Evolutionary conservation across 345 rosid genomes (phyloP).

Genomic region (Draba incana): DNA sequence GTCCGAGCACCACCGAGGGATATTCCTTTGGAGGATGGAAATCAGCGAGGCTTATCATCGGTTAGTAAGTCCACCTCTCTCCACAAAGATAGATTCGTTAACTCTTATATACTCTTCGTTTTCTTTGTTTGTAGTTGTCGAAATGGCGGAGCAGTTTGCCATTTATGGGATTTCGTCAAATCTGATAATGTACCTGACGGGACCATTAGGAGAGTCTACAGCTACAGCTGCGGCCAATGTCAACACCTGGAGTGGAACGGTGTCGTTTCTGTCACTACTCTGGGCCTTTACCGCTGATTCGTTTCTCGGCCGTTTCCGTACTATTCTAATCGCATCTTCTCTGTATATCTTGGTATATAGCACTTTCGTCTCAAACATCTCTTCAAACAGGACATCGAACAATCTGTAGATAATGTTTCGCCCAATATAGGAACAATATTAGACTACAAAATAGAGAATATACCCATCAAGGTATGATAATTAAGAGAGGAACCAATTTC

Average conservation of each 20-base stretch:
- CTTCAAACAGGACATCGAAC: too few relatives aligned
- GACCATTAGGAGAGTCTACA: slow-evolving; percentile 61
- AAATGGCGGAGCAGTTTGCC: slow-evolving; percentile 61
- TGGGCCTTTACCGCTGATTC: slow-evolving; percentile 75
- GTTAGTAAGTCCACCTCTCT: slow-evolving; percentile 26
- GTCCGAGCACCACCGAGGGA: neutral
- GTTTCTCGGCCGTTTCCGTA: slow-evolving; percentile 65
- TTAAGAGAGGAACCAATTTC: too few relatives aligned
- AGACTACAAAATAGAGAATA: too few relatives aligned
- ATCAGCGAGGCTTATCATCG: slow-evolving; percentile 50
- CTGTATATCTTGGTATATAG: slow-evolving; percentile 56
- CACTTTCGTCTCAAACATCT: too few relatives aligned
- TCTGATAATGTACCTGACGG: slow-evolving; percentile 63
- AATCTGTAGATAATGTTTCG: too few relatives aligned
- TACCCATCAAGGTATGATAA: too few relatives aligned
- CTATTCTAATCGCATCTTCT: slow-evolving; percentile 55
- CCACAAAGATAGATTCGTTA: too few relatives aligned
- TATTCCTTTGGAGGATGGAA: slow-evolving; percentile 41
- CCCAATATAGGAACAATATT: too few relatives aligned
- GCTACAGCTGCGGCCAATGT: slow-evolving; percentile 65
- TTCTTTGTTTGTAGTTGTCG: slow-evolving; percentile 5
- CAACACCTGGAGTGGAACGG: slow-evolving; percentile 61
- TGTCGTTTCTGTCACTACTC: slow-evolving; percentile 56
- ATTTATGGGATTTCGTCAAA: slow-evolving; percentile 54
- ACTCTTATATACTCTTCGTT: too few relatives aligned